phyloP scores from a whole-genome alignment of 257 asterid species.

The Ehretia macrophylla region DNA sequence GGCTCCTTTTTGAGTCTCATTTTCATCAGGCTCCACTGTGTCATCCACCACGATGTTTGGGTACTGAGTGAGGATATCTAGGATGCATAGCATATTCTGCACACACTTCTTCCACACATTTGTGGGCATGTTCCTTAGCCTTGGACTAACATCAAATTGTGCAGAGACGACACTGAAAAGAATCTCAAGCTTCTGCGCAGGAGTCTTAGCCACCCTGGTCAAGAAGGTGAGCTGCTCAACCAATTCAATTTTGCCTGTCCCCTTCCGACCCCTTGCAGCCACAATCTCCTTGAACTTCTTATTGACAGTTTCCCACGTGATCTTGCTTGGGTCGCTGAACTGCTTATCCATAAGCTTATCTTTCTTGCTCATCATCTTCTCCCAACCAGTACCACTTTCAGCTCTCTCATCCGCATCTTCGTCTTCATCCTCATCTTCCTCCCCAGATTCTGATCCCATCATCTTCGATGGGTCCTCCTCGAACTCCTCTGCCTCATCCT shows the following conservation, averaged over 20 bases:
- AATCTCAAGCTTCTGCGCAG: slow-evolving; percentile 95
- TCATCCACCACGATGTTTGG: slow-evolving; percentile 90
- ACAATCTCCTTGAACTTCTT: slow-evolving; percentile 87
- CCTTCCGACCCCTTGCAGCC: slow-evolving; percentile 90
- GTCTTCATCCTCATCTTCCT: slow-evolving; percentile 50
- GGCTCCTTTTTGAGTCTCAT: slow-evolving; percentile 84
- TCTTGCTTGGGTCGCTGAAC: slow-evolving; percentile 81
- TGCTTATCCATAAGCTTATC: slow-evolving; percentile 89
- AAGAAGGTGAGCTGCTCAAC: slow-evolving; percentile 94
- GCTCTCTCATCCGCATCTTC: slow-evolving; percentile 28
- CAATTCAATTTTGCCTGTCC: slow-evolving; percentile 86
- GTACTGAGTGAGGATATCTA: slow-evolving; percentile 74
- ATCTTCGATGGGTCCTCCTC: slow-evolving; percentile 42
- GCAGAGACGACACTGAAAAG: slow-evolving; percentile 87
- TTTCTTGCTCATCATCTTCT: slow-evolving; percentile 78
- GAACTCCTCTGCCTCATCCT: slow-evolving; percentile 46
- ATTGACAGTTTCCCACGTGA: slow-evolving; percentile 91
- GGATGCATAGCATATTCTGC: slow-evolving; percentile 60
- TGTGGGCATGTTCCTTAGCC: slow-evolving; percentile 95
- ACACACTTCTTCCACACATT: slow-evolving; percentile 93
- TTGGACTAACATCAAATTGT: slow-evolving; percentile 82
- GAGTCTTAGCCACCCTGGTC: slow-evolving; percentile 89
- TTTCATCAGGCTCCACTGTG: slow-evolving; percentile 84
- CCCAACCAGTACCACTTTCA: slow-evolving; percentile 63
- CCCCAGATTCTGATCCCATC: slow-evolving; percentile 26